phyloP scores from a whole-genome alignment of 225 moss, liverwort and hornwort genomes.

The Physcomitrium patens region DNA sequence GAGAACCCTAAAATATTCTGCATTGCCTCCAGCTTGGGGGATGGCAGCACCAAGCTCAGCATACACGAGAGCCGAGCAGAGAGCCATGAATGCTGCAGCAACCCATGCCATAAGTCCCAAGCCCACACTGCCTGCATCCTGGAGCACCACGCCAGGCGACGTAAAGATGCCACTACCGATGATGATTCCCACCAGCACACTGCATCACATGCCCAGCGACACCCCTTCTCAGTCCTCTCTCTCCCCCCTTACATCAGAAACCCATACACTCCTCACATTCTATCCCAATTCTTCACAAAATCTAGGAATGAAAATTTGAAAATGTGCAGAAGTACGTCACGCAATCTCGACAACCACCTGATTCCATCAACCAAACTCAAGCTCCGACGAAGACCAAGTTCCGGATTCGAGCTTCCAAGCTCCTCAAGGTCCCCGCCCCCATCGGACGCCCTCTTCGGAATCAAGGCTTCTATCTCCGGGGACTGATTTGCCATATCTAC shows the following conservation, averaged over 20 bases:
- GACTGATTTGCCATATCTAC: constrained; percentile 39
- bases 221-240: constrained; percentile 10
- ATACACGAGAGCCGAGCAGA: constrained; percentile 66
- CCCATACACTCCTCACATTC: not conserved
- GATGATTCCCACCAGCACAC: constrained; percentile 71
- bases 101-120: constrained; percentile 71
- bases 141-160: constrained; percentile 79
- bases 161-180: constrained; percentile 90
- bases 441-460: constrained; percentile 28
- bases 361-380: constrained; percentile 60
- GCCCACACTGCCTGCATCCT: constrained; percentile 80
- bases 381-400: constrained; percentile 52
- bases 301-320: not conserved
- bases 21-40: constrained; percentile 78
- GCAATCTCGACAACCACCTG: constrained; percentile 34
- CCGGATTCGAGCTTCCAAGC: constrained; percentile 27
- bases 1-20: constrained; percentile 65
- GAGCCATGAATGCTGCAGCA: constrained; percentile 61
- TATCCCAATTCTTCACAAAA: not conserved
- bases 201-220: constrained; percentile 43
- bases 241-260: not conserved
- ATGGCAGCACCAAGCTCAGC: constrained; percentile 85
- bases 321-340: constrained; percentile 7
- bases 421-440: constrained; percentile 27
- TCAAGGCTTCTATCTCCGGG: constrained; percentile 33